These are phyloP conservation scores for Umbelopsis vinacea DNA, from an alignment of 192 early-diverging fungal genomes.

Conservation along the genomic window DNA sequence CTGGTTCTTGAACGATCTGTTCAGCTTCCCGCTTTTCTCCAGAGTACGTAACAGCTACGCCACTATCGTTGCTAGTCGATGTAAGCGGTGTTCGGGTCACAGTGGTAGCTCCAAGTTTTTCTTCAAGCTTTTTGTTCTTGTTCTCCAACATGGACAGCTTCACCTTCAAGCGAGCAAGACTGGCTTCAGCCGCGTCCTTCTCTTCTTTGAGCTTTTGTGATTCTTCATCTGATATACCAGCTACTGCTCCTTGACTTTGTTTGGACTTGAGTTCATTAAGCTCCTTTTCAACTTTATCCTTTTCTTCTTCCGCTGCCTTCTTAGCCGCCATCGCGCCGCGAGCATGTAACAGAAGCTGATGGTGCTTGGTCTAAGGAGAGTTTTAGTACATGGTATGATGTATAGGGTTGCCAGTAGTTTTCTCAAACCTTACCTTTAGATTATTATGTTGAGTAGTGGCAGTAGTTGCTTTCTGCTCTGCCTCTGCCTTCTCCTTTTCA, in stretches of 20 bases:
- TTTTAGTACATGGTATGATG: not conserved
- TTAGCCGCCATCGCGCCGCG: constrained; percentile 9
- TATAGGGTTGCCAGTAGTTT: not conserved
- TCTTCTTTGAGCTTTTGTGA: constrained; percentile 18
- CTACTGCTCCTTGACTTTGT: not conserved
- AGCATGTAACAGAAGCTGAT: constrained; percentile 9
- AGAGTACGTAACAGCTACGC: constrained; percentile 7
- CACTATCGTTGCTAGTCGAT: constrained; percentile 13
- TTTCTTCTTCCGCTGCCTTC: constrained; percentile 17
- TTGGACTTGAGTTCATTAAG: constrained; percentile 2
- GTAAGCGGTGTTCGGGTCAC: constrained; percentile 7
- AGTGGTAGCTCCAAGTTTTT: not conserved
- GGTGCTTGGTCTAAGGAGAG: constrained; percentile 4
- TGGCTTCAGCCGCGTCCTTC: constrained; percentile 11
- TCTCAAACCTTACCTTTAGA: not conserved
- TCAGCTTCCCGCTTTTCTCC: constrained; percentile 13
- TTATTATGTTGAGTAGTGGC: constrained; percentile 9
- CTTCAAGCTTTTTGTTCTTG: constrained; percentile 16
- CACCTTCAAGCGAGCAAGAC: constrained; percentile 1
- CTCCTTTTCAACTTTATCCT: constrained; percentile 14
- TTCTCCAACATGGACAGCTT: constrained; percentile 13
- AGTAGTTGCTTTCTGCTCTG: not conserved
- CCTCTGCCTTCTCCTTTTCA: constrained; percentile 8
- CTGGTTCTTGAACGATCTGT: not conserved
- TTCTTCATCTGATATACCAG: constrained; percentile 2